These are phyloP conservation scores for Pyrenochaeta sp. DNA, from an alignment of 2,329 filamentous ascomycete species.

Conservation along the genomic window DNA sequence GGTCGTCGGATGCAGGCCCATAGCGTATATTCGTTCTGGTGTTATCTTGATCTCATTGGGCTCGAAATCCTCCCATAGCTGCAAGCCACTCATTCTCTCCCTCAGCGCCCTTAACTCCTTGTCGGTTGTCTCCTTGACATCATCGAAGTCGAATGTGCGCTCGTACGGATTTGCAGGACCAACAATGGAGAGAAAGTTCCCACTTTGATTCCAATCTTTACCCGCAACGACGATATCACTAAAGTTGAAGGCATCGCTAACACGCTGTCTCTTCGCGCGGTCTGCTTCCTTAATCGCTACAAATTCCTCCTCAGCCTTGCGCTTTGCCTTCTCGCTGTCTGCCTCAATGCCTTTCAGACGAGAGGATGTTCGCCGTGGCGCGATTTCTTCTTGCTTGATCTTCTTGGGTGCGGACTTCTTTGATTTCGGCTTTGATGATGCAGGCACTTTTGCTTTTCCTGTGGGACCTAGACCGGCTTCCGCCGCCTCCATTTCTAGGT, in stretches of 20 bases:
- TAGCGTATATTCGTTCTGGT: slow-evolving; percentile 66
- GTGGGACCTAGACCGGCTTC: slow-evolving; percentile 73
- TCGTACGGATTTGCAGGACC: slow-evolving; percentile 80
- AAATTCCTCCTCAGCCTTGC: slow-evolving; percentile 72
- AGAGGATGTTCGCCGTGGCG: slow-evolving; percentile 68
- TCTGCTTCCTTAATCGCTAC: slow-evolving; percentile 65
- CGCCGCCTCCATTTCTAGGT: slow-evolving; percentile 73
- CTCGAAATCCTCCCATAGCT: slow-evolving; percentile 83
- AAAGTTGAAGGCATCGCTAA: slow-evolving; percentile 74
- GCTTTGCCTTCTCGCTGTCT: slow-evolving; percentile 72
- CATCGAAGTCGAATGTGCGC: slow-evolving; percentile 84
- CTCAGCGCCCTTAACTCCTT: slow-evolving; percentile 77
- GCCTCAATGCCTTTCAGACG: slow-evolving; percentile 69
- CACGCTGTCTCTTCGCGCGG: slow-evolving; percentile 68
- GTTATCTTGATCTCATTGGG: slow-evolving; percentile 66
- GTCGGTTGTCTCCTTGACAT: slow-evolving; percentile 81
- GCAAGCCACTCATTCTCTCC: slow-evolving; percentile 77
- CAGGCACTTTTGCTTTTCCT: slow-evolving; percentile 58
- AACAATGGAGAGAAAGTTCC: slow-evolving; percentile 73
- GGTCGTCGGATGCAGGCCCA: slow-evolving; percentile 86
- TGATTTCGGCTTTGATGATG: slow-evolving; percentile 55
- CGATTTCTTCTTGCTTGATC: slow-evolving; percentile 67
- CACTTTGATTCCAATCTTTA: slow-evolving; percentile 74
- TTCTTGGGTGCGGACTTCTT: slow-evolving; percentile 53
- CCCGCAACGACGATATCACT: slow-evolving; percentile 82